Evolutionary conservation across 345 rosid genomes (phyloP), one percentile per base, ranked within the genome.

Genomic region (Salix udensis): DNA sequence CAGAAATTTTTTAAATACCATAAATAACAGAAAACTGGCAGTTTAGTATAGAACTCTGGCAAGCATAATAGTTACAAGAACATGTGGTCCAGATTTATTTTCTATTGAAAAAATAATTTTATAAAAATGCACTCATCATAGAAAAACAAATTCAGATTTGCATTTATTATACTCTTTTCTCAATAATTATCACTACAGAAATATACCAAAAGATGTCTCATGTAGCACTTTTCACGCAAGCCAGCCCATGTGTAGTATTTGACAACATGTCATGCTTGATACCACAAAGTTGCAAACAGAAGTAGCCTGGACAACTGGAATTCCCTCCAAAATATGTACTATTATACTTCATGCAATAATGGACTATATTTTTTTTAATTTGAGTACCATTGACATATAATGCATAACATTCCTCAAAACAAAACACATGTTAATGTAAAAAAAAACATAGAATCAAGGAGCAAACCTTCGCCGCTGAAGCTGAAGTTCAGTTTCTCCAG

Each of bases 401-500:
- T 2, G 9, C 58, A 53, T 4, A 4, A 2, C 14, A 11, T 67
- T 26, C 19, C 40, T 58, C 1, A 1, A 8, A 70, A 46, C 16
- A 2, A 34, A 31, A 58, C 65, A 65, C 48, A 11, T 44, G 50
- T 46, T 14, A 46, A 13, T 40, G 14, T 40, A 66, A 72, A 24
- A 72, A 31, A 52, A 9, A 37, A 65, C n/a, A 15, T 7, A 40
- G 42, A 24, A 75, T 28, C 61, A 77, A 77, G 72, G 65, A 81
- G 31, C 72, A 77, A 44, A 93, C 97, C 98, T 95, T 82, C 91
- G 79, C 36, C 97, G 88, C 81, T 95, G 98, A 78, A 95, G 96
- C 86, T 95, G 98, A 80, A 95, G 96, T 84, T 95, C 98, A 78
- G 98, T 95, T 88, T 95, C 98, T 80, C 98, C 98, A 66, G 98